phyloP scores from a whole-genome alignment of 768 basidiomycete genomes.

The Lactarius hengduanensis region DNA sequence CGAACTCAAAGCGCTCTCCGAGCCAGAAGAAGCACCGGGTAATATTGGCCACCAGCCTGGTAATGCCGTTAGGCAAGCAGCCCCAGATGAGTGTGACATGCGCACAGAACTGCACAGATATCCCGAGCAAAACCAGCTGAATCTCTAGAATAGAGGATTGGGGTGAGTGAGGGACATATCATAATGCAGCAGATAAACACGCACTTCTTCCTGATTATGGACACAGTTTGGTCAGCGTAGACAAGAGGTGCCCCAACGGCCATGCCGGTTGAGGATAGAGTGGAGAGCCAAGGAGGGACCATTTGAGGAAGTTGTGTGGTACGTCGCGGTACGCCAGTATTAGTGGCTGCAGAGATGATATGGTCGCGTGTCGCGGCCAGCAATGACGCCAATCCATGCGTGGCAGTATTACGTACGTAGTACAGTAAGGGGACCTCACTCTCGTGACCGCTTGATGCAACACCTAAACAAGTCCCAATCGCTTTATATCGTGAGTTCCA shows the following conservation, averaged over 20 bases:
- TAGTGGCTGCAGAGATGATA: background rate
- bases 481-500: too few species aligned
- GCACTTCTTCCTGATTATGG: conserved; percentile 76
- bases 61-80: background rate
- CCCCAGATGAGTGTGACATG: conserved; percentile 11
- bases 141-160: conserved; percentile 49
- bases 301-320: conserved; percentile 29
- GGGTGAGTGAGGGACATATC: conserved; percentile 8
- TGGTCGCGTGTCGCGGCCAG: background rate
- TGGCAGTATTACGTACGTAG: too few species aligned
- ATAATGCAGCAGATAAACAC: conserved; percentile 29
- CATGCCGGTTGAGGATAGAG: conserved; percentile 72
- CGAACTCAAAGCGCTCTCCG: conserved; percentile 72
- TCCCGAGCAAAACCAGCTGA: conserved; percentile 85
- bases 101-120: conserved; percentile 79
- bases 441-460: too few species aligned
- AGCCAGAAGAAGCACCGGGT: conserved; percentile 91
- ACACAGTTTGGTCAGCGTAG: conserved; percentile 78
- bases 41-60: conserved; percentile 77
- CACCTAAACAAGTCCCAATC: background rate
- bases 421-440: too few species aligned
- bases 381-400: background rate
- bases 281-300: conserved; percentile 63
- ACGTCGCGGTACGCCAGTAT: background rate
- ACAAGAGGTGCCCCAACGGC: conserved; percentile 82